Conservation (phyloP, 495 filamentous ascomycete genomes). For the Pseudoneurospora amorphoporcata region DNA sequence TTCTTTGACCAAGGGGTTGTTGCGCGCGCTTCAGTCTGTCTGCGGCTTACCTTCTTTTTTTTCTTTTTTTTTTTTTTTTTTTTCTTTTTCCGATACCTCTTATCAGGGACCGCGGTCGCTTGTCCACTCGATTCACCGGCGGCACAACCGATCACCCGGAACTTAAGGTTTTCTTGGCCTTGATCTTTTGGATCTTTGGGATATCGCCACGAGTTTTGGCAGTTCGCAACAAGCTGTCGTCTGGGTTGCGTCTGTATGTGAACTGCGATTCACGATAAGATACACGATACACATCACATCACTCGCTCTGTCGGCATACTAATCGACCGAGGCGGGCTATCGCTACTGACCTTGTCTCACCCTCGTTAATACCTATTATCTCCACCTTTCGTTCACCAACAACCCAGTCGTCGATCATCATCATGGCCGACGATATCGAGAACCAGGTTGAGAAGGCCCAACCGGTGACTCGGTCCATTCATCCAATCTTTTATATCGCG, state of each 20-base stretch:
- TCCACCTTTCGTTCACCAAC: background rate
- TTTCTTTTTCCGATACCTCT: background rate
- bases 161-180: background rate
- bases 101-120: background rate
- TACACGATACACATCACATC: background rate
- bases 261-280: background rate
- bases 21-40: background rate
- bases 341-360: background rate
- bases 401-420: background rate
- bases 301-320: background rate
- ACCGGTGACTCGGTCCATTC: constrained; percentile 5
- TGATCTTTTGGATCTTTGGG: background rate
- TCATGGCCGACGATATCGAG: constrained; percentile 15
- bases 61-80: background rate
- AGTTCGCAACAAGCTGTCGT: background rate
- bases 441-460: constrained; percentile 13
- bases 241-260: background rate
- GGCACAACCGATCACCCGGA: background rate
- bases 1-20: background rate
- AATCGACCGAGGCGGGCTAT: background rate
- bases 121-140: background rate
- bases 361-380: background rate
- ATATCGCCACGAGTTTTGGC: background rate
- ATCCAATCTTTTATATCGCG: constrained; percentile 15
- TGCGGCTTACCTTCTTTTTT: background rate